Conservation (phyloP, 2,329 filamentous ascomycete species). For the Cryphonectria radicalis region DNA sequence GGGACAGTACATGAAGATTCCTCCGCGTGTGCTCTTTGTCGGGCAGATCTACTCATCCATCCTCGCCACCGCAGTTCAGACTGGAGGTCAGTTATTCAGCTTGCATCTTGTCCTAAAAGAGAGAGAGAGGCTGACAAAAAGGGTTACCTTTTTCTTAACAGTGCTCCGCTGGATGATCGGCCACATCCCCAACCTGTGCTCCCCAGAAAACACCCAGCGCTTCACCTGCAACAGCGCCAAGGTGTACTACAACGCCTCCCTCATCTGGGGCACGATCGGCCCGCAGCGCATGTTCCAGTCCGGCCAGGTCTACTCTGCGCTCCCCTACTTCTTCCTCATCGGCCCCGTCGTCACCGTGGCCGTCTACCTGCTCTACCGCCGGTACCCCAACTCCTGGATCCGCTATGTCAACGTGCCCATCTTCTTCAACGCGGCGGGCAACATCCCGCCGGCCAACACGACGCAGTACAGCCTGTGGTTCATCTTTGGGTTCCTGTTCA, state of each 20-base stretch:
- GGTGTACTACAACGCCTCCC: slow-evolving; percentile 40
- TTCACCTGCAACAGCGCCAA: slow-evolving; percentile 41
- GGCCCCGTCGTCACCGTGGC: slow-evolving; percentile 39
- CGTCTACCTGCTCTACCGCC: slow-evolving; percentile 37
- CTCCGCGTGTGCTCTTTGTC: slow-evolving; percentile 39
- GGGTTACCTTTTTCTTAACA: neutral
- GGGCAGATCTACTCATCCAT: slow-evolving; percentile 41
- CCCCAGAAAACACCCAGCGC: slow-evolving; percentile 37
- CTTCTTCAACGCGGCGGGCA: slow-evolving; percentile 40
- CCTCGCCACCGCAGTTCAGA: slow-evolving; percentile 39
- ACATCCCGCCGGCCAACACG: slow-evolving; percentile 40
- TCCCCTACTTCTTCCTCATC: slow-evolving; percentile 40
- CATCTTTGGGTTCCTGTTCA: slow-evolving; percentile 39
- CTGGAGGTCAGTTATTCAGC: slow-evolving; percentile 35
- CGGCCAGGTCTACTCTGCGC: slow-evolving; percentile 38
- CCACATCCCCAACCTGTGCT: slow-evolving; percentile 37
- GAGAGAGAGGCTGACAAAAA: neutral
- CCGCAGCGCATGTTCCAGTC: slow-evolving; percentile 40
- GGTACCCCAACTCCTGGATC: slow-evolving; percentile 39
- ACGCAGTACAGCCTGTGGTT: slow-evolving; percentile 41
- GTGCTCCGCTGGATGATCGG: slow-evolving; percentile 37
- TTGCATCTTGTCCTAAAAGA: neutral
- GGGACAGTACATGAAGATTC: slow-evolving; percentile 41
- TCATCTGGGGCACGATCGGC: slow-evolving; percentile 41
- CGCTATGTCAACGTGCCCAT: slow-evolving; percentile 41